Evolutionary conservation across 208 protist species (phyloP), one percentile per base, ranked within the genome.

Genomic region (Porcisia hertigi): DNA sequence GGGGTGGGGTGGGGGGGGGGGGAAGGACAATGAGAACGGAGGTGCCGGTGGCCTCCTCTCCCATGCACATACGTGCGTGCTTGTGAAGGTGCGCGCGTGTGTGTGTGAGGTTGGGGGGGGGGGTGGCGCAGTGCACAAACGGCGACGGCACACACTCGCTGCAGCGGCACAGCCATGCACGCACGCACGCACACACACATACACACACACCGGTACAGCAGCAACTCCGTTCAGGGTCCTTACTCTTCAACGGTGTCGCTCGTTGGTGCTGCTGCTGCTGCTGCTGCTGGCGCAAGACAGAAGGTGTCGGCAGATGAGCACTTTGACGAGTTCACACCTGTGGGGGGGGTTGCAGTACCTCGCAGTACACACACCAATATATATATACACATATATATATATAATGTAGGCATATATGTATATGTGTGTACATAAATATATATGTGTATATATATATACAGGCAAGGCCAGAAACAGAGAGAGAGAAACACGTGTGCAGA

Each of bases 121-220:
- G 23, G 34, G 59, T 9, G 41, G 11, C 2, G 39, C 23, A 49
- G 63, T 52, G 47, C 47, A 12, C 47, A 52, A 67, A 30, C n/a
- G 63, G 41, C 11, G 63, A 49, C 63, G 63, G 63, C 63, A 67
- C 41, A 30, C 63, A 49, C 41, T 6, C 63, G 30, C 41, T 47
- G 25, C 63, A 67, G 39, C 41, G 63, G 63, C 63, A 43, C 63
- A 67, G 63, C 4, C 63, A 67, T 67, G 30, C 63, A 67, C 39
- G 63, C 30, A 16, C 36, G 49, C 63, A 49, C 63, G 39, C 25
- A 16, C 36, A 8, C 23, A 39, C 30, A 62, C 23, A 39, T 9
- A 62, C 0, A 30, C 30, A 30, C 30, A 30, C 30, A 30, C 41
- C 39, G n/a, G 36, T 8, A 49, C 63, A 52, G 41, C 36, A 67